A percentile compares a stretch with the other conserved stretches of the same genome.
Conservation (phyloP, 75 land plant species). For the Cryptomeria japonica region DNA sequence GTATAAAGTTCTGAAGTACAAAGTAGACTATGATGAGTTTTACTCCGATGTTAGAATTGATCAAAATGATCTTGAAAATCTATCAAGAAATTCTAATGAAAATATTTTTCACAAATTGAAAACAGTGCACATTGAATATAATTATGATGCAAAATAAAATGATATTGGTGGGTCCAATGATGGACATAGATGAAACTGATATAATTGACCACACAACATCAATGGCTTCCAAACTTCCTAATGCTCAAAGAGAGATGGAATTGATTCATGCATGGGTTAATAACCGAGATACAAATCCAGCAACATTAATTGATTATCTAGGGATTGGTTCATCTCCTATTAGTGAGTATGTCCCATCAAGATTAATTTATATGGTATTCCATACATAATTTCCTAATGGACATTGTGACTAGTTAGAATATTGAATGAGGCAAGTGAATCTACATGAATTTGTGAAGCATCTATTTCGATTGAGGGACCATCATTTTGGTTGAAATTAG, state of each 20-base stretch:
- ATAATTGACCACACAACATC: background rate
- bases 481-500: too few relatives aligned
- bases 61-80: background rate
- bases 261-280: background rate
- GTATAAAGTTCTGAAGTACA: background rate
- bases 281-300: background rate
- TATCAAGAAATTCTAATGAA: background rate
- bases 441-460: background rate
- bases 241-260: background rate
- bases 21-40: background rate
- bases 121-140: background rate
- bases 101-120: background rate
- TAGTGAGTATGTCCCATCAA: background rate
- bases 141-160: background rate
- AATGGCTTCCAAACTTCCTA: background rate
- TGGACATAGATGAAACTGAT: background rate
- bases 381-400: background rate
- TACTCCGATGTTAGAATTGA: background rate
- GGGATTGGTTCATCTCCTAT: background rate
- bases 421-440: background rate
- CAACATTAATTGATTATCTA: background rate
- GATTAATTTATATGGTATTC: background rate
- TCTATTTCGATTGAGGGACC: background rate
- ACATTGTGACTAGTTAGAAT: background rate
- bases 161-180: background rate